Percentiles rank a stretch among this genome's conserved stretches.
These are phyloP conservation scores for Ocimum tenuiflorum DNA, from an alignment of 257 asterid genomes.

Conservation along the genomic window DNA sequence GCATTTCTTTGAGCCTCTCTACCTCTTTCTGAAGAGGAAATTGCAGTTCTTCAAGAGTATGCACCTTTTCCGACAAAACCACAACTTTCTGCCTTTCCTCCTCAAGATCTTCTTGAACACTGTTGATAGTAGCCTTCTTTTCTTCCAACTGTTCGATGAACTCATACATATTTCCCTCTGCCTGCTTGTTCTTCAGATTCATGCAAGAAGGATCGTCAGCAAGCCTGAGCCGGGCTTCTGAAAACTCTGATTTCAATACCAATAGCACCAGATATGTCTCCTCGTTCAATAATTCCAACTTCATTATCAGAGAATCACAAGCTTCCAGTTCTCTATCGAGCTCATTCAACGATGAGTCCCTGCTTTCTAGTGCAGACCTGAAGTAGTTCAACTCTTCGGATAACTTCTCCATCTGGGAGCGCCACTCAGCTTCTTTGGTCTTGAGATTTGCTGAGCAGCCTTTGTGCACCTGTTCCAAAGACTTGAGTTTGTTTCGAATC, in stretches of 20 bases:
- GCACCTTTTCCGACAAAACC: slow-evolving; percentile 34
- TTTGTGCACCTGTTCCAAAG: slow-evolving; percentile 54
- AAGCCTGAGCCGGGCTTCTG: slow-evolving; percentile 44
- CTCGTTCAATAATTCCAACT: slow-evolving; percentile 55
- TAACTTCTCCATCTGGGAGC: slow-evolving; percentile 39
- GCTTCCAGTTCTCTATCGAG: slow-evolving; percentile 53
- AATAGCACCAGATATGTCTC: slow-evolving; percentile 50
- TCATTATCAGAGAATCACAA: slow-evolving; percentile 43
- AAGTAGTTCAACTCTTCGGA: slow-evolving; percentile 38
- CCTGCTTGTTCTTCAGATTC: slow-evolving; percentile 27
- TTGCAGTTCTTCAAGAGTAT: slow-evolving; percentile 36
- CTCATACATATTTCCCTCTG: slow-evolving; percentile 25
- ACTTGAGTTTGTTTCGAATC: slow-evolving; percentile 59
- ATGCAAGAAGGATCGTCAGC: slow-evolving; percentile 26
- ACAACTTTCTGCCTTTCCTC: slow-evolving; percentile 48
- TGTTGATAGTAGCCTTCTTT: slow-evolving; percentile 39
- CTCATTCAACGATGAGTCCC: slow-evolving; percentile 39
- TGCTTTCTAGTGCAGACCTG: slow-evolving; percentile 37
- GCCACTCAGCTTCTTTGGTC: slow-evolving; percentile 69
- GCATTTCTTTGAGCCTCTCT: slow-evolving; percentile 39
- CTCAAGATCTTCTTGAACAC: slow-evolving; percentile 49
- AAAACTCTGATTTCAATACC: slow-evolving; percentile 55
- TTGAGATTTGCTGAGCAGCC: slow-evolving; percentile 49
- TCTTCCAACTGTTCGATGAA: slow-evolving; percentile 44
- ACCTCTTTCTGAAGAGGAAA: slow-evolving; percentile 48